phyloP scores from a whole-genome alignment of 2,329 filamentous ascomycete genomes.

The Iodosphaeria phyllophila region DNA sequence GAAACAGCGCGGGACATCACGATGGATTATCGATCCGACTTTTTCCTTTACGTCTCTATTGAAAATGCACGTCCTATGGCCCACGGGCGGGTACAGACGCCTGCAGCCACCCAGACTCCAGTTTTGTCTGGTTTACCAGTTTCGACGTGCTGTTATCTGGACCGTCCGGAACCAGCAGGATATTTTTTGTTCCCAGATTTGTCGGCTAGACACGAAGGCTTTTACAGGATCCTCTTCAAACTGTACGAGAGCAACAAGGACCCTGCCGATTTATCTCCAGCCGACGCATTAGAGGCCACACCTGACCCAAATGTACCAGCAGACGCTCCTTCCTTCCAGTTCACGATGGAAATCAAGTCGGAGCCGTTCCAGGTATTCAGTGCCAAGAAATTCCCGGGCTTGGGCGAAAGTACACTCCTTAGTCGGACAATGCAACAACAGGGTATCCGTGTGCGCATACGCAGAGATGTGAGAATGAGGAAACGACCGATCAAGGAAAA shows the following conservation, averaged over 20 bases:
- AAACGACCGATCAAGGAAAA: constrained; percentile 55
- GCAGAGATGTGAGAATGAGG: constrained; percentile 84
- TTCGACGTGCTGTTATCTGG: constrained; percentile 88
- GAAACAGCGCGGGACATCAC: constrained; percentile 53
- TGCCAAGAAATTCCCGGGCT: constrained; percentile 94
- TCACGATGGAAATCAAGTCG: constrained; percentile 78
- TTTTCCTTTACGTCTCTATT: constrained; percentile 88
- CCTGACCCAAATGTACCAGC: no score
- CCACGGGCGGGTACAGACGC: constrained; percentile 53
- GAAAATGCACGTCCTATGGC: constrained; percentile 73
- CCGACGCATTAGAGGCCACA: no score
- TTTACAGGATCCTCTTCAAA: constrained; percentile 80
- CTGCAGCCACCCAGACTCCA: constrained; percentile 51
- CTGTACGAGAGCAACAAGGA: constrained; percentile 90
- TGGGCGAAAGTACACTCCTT: constrained; percentile 73
- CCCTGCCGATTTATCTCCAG: constrained; percentile 53
- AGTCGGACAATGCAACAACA: constrained; percentile 90
- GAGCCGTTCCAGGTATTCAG: constrained; percentile 76
- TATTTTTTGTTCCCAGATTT: constrained; percentile 98
- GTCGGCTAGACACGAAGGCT: constrained; percentile 87
- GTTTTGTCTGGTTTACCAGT: constrained; percentile 89
- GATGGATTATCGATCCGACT: constrained; percentile 87
- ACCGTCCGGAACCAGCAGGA: constrained; percentile 60
- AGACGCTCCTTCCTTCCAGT: no score
- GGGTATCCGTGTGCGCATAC: constrained; percentile 87